Base-by-base conservation (phyloP, 106 monocot genomes). In the Allium cepa region DNA sequence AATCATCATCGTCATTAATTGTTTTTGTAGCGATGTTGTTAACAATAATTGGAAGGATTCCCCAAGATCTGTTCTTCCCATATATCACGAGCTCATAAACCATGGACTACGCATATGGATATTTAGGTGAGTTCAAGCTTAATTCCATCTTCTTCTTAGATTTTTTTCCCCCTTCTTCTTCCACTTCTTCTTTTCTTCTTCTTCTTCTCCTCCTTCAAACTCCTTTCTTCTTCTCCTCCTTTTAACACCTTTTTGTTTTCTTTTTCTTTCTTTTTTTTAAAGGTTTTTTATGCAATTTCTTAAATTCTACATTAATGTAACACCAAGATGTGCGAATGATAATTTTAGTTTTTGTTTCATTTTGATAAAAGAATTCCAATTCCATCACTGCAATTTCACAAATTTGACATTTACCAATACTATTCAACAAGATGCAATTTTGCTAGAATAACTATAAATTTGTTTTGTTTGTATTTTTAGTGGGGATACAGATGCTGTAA, bases 401-500 rank as follows among this genome's bases (percentile, higher is more conserved):
- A 5, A 36, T 36, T 36, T 36, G 36, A 36, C 36, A 36, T 4
- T 36, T 36, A 36, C 36, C 36, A 36, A 4, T 36, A 36, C 36
- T 36, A 36, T 4, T 36, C 36, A 36, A 36, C 22, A 36, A 36
- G 5, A 36, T 36, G 36, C 36, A 36, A 36, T 36, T 36, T 36
- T 36, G 36, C 4, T 36, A 36, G 36, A 36, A 36, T 36, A 36
- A 36, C 3, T 36, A 36, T 36, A 36, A 36, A 36, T 36, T 4
- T 36, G 36, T 36, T 36, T 36, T 9, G 9, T 47, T 58, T 71
- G 10, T 28, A 68, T 69, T 11, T 77, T 52, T 75, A 97, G 99
- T 76, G 99, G 99, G 67, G 99, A 99, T 62, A 85, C 89, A n/a
- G 99, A 93, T 79, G 69, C 87, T 28, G 93, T 99, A 15, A 87